phyloP scores from a whole-genome alignment of 192 early-diverging fungal species.

The Chytriomyces sp. region DNA sequence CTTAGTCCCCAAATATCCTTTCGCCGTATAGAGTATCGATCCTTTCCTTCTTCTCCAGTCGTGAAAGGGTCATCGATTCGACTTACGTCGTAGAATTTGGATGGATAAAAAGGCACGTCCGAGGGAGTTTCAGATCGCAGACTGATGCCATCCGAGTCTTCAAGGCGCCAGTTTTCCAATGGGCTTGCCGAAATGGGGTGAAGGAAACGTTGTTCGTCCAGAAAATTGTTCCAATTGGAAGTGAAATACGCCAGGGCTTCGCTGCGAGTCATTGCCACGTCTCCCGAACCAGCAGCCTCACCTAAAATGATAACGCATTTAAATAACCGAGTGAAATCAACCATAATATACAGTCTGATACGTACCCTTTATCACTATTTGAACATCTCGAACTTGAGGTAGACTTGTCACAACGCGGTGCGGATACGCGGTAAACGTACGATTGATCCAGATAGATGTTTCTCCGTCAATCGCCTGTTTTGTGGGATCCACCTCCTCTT shows the following conservation, averaged over 20 bases:
- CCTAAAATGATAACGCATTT: not conserved
- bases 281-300: constrained; percentile 18
- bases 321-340: not conserved
- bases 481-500: not conserved
- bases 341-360: not conserved
- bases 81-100: not conserved
- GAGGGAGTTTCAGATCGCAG: not conserved
- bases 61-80: not conserved
- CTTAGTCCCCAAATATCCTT: constrained; percentile 31
- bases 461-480: constrained; percentile 3
- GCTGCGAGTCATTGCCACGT: constrained; percentile 23
- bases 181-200: constrained; percentile 8
- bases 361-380: constrained; percentile 22
- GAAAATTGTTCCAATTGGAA: constrained; percentile 24
- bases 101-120: not conserved
- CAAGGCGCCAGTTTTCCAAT: constrained; percentile 1
- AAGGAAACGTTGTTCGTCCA: constrained; percentile 17
- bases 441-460: not conserved
- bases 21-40: not conserved
- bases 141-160: not conserved
- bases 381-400: constrained; percentile 12
- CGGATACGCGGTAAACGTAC: constrained; percentile 14
- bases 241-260: constrained; percentile 19
- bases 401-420: constrained; percentile 23
- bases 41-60: constrained; percentile 13